Percentiles rank a stretch among this genome's conserved stretches.
These are phyloP conservation scores for Neurospora tetrasperma DNA, from an alignment of 495 filamentous ascomycete genomes.

Conservation along the genomic window DNA sequence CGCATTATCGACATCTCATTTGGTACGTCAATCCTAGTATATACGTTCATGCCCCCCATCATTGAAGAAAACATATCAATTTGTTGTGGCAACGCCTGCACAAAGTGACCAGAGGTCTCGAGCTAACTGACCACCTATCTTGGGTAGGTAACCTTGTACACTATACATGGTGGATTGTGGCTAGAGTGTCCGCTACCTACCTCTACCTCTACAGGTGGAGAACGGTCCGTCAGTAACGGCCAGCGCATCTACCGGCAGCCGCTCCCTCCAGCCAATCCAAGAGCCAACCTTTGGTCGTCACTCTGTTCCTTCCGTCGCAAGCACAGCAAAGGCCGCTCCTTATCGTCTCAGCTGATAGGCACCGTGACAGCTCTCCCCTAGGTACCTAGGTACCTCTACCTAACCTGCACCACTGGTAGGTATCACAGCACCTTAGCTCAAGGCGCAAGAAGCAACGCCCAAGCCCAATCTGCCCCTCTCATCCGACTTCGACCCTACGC, in stretches of 20 bases:
- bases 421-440: neutral
- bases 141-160: no score
- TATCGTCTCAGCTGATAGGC: neutral
- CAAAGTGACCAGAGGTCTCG: neutral
- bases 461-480: conserved; percentile 1
- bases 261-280: neutral
- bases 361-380: neutral
- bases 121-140: neutral
- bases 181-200: neutral
- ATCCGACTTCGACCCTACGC: neutral
- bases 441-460: neutral
- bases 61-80: neutral
- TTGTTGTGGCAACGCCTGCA: neutral
- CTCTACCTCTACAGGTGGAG: neutral
- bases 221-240: neutral
- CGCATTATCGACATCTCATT: no score
- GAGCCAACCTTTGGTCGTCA: neutral
- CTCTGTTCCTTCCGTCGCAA: neutral
- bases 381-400: no score
- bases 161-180: neutral
- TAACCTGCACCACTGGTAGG: neutral
- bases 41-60: no score
- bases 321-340: neutral
- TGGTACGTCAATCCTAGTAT: no score
- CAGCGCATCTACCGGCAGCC: neutral